Evolutionary conservation across 169 alveolate genomes (phyloP).

Genomic region (Plasmodium coatneyi): DNA sequence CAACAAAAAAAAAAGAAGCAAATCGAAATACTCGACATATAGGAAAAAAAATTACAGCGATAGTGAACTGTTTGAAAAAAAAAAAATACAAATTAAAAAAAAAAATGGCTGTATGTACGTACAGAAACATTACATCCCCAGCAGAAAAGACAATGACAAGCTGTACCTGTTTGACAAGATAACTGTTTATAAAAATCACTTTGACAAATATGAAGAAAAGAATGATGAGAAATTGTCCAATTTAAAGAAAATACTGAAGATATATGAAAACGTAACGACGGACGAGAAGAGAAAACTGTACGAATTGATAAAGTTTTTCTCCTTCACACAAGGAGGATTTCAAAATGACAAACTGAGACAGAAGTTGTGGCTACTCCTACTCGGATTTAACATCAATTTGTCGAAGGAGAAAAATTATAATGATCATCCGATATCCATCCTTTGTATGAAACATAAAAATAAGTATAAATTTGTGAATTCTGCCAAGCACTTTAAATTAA

Average conservation of each 20-base stretch:
- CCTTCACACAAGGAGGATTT: conserved; percentile 72
- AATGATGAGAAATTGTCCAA: conserved; percentile 30
- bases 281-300: conserved; percentile 46
- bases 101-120: conserved; percentile 29
- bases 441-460: conserved; percentile 51
- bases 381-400: conserved; percentile 66
- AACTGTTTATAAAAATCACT: conserved; percentile 55
- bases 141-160: background rate
- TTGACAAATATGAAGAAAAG: conserved; percentile 32
- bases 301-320: conserved; percentile 63
- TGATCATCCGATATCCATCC: conserved; percentile 62
- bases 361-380: conserved; percentile 52
- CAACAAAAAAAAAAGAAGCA: conserved; percentile 62
- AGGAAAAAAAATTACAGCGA: conserved; percentile 62
- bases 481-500: conserved; percentile 29
- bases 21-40: conserved; percentile 42
- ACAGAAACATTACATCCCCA: conserved; percentile 26
- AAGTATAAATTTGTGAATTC: conserved; percentile 12
- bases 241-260: conserved; percentile 61
- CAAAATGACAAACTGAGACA: conserved; percentile 57
- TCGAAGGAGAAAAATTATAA: conserved; percentile 63
- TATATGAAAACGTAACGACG: conserved; percentile 63
- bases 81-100: conserved; percentile 18
- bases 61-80: conserved; percentile 41
- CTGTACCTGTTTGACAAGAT: conserved; percentile 32